phyloP scores from a whole-genome alignment of 2,329 filamentous ascomycete genomes.

The Xylaria sp. region DNA sequence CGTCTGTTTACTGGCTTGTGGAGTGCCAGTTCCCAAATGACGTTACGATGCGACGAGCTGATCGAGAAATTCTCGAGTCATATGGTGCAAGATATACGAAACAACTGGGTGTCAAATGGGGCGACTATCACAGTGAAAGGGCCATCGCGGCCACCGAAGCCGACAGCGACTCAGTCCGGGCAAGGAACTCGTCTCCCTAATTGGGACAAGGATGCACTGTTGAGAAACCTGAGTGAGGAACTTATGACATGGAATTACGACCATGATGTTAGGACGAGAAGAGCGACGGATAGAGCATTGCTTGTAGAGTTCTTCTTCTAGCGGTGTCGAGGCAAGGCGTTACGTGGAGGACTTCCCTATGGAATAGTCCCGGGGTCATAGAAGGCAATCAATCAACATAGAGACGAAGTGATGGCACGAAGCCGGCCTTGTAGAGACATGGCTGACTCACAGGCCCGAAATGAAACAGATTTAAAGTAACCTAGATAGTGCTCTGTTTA shows the following conservation, averaged over 20 bases:
- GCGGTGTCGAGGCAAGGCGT: not conserved
- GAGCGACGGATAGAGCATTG: slow-evolving; percentile 8
- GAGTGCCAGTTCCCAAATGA: not conserved
- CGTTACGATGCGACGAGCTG: slow-evolving; percentile 27
- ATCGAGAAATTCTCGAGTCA: slow-evolving; percentile 38
- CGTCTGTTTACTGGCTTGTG: slow-evolving; percentile 25
- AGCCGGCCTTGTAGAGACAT: no score
- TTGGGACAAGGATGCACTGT: slow-evolving; percentile 19
- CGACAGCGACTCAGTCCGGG: slow-evolving; percentile 33
- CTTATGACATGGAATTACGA: slow-evolving; percentile 26
- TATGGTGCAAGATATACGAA: slow-evolving; percentile 41
- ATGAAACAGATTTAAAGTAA: no score
- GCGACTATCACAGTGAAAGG: slow-evolving; percentile 36
- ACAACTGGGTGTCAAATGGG: slow-evolving; percentile 39
- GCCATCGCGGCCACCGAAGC: slow-evolving; percentile 32
- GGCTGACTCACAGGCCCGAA: no score
- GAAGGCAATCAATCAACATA: no score
- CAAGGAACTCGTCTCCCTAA: slow-evolving; percentile 31
- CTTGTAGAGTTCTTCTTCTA: slow-evolving; percentile 25
- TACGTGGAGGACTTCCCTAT: no score
- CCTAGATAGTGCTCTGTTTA: no score
- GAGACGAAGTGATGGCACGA: no score
- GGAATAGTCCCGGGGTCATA: no score
- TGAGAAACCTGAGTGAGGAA: slow-evolving; percentile 19
- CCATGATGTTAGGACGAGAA: slow-evolving; percentile 19